Evolutionary conservation across 495 filamentous ascomycete species (phyloP).

Genomic region (Penicillium bovifimosum): DNA sequence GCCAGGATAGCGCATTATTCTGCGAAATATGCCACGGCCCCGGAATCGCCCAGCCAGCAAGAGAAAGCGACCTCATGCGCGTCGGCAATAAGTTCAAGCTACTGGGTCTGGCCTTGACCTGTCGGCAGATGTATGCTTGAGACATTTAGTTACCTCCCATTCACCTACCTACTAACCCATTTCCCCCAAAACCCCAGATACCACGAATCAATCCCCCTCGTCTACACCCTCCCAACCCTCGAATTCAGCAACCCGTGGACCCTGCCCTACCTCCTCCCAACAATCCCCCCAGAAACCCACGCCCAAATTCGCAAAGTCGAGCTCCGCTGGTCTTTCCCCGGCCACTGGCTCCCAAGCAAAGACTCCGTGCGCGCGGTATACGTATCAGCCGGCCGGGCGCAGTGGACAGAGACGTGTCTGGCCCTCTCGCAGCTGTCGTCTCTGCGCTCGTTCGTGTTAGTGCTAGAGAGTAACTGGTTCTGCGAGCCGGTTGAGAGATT

Average conservation of each 20-base stretch:
- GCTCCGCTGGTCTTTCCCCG: constrained; percentile 43
- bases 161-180: not conserved
- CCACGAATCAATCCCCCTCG: constrained; percentile 34
- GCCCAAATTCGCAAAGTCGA: constrained; percentile 33
- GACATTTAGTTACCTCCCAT: not conserved
- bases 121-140: constrained; percentile 24
- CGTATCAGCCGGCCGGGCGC: constrained; percentile 36
- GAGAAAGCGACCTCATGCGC: constrained; percentile 9
- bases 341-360: constrained; percentile 44
- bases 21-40: constrained; percentile 40
- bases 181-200: constrained; percentile 23
- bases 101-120: constrained; percentile 19
- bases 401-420: constrained; percentile 41
- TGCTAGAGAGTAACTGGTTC: constrained; percentile 38
- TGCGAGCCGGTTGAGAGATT: constrained; percentile 40
- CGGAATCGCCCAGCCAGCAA: constrained; percentile 21
- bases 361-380: constrained; percentile 43
- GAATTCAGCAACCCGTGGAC: constrained; percentile 47
- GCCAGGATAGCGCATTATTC: constrained; percentile 1
- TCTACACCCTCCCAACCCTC: constrained; percentile 38
- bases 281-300: constrained; percentile 31
- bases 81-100: constrained; percentile 1
- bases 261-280: constrained; percentile 39
- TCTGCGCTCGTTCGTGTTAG: constrained; percentile 34
- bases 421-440: constrained; percentile 21